phyloP scores from a whole-genome alignment of 2,329 filamentous ascomycete genomes.

The Akanthomyces dipterigenus region DNA sequence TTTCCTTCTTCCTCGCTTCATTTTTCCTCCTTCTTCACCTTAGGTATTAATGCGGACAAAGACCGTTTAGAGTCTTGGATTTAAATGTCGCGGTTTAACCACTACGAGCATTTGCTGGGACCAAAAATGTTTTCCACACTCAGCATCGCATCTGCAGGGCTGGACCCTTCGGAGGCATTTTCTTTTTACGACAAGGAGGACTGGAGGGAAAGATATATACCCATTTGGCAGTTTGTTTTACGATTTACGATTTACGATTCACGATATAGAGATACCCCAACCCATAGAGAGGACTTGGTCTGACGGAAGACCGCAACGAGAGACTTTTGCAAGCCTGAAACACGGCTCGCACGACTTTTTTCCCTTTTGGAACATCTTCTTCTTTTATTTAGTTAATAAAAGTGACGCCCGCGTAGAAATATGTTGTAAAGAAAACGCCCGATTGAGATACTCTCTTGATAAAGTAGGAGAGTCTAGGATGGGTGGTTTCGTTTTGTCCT shows the following conservation, averaged over 20 bases:
- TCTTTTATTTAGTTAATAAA: constrained; percentile 13
- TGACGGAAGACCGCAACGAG: constrained; percentile 11
- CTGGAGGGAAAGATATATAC: constrained; percentile 6
- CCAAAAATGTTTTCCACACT: constrained; percentile 4
- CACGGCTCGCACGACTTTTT: constrained; percentile 11
- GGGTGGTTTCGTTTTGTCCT: not conserved
- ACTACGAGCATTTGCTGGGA: constrained; percentile 11
- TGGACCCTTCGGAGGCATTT: not conserved
- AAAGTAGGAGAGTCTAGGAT: not conserved
- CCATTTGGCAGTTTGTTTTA: constrained; percentile 7
- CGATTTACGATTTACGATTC: constrained; percentile 8
- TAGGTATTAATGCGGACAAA: constrained; percentile 14
- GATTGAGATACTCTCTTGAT: constrained; percentile 1
- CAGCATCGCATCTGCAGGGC: constrained; percentile 6
- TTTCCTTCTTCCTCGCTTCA: not conserved
- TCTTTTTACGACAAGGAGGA: constrained; percentile 5
- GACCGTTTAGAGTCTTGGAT: constrained; percentile 11
- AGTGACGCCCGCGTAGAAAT: constrained; percentile 9
- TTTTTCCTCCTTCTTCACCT: constrained; percentile 3
- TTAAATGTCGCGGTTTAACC: constrained; percentile 13
- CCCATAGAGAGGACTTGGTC: constrained; percentile 7
- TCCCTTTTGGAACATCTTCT: not conserved
- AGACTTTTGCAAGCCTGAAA: constrained; percentile 9
- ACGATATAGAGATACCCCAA: constrained; percentile 11
- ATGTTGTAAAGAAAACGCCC: not conserved